Base-by-base conservation (phyloP, 331 rosid genomes). In the Quercus lobata region DNA sequence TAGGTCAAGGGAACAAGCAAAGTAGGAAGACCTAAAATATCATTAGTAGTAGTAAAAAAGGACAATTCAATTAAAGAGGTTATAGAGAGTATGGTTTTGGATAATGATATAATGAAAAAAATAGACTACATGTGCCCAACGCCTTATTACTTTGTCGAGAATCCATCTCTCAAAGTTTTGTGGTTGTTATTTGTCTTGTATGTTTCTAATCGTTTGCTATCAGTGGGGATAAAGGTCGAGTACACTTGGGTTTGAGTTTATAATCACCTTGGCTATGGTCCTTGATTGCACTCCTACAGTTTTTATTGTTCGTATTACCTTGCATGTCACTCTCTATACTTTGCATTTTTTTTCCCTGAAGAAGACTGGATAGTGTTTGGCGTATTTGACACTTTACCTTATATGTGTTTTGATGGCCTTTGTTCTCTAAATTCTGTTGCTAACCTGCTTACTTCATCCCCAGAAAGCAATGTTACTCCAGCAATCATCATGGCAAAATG, bases 401-500 rank as follows among this genome's bases (percentile, higher is more conserved):
- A 10, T 62, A 27, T 61, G 5, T 68, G 17, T 70, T 61, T n/a
- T 37, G 7, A 10, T 76, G 30, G n/a, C 18, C 55, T 66, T 22
- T 70, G 4, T 78, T 57, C 15, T 53, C 32, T 44, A 8, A 53
- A 57, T 57, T 52, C 34, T 11, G 27, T 81, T 22, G 55, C 72
- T 18, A 22, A 71, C 6, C 12, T 41, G 21, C 79, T 76, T 54
- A 12, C 1, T 62, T 71, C 75, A 76, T 90, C 72, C 77, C 57
- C 93, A 95, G 96, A 93, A 90, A 93, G 92, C 98, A 82, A 84
- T 91, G 92, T 56, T 93, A 75, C 91, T 93, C 80, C 93, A 95
- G 92, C 96, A 95, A 78, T 95, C 98, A 16, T 88, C 99, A 61
- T 93, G 97, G 97, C 96, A 93, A 86, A 95, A 91, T 85, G 91